These are phyloP conservation scores for Taiozyma sp. DNA, from an alignment of 1,139 yeast species.

Conservation along the genomic window DNA sequence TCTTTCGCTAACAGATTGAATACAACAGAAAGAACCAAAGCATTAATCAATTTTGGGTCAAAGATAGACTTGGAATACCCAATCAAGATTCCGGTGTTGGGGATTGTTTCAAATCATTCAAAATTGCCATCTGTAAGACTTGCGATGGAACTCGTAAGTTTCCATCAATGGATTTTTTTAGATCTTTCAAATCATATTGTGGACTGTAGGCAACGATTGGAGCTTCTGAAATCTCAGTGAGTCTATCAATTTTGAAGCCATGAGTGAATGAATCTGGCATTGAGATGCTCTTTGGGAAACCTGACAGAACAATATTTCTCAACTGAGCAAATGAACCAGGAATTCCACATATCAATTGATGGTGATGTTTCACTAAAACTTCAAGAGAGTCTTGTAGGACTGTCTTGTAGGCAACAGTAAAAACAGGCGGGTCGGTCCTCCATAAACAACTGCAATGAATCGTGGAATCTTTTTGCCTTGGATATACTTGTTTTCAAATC, in stretches of 20 bases:
- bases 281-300: constrained; percentile 60
- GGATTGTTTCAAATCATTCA: constrained; percentile 51
- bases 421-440: constrained; percentile 82
- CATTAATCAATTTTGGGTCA: constrained; percentile 64
- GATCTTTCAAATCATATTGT: constrained; percentile 54
- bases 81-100: constrained; percentile 48
- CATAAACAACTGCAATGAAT: constrained; percentile 74
- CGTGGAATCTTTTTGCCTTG: constrained; percentile 47
- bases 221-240: too few species aligned
- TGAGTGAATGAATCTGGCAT: constrained; percentile 82
- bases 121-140: constrained; percentile 60
- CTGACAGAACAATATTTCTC: constrained; percentile 77
- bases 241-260: constrained; percentile 67
- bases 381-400: constrained; percentile 91
- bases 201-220: too few species aligned
- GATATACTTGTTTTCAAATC: constrained; percentile 50
- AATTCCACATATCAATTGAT: constrained; percentile 64
- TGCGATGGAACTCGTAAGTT: constrained; percentile 76
- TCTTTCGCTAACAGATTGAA: constrained; percentile 63
- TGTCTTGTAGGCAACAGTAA: too few species aligned
- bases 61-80: constrained; percentile 59
- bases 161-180: constrained; percentile 75
- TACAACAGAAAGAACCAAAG: constrained; percentile 76
- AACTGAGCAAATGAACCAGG: constrained; percentile 80
- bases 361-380: constrained; percentile 76